phyloP scores from a whole-genome alignment of 202 grass and related monocot species.

The Zoysia matrella region DNA sequence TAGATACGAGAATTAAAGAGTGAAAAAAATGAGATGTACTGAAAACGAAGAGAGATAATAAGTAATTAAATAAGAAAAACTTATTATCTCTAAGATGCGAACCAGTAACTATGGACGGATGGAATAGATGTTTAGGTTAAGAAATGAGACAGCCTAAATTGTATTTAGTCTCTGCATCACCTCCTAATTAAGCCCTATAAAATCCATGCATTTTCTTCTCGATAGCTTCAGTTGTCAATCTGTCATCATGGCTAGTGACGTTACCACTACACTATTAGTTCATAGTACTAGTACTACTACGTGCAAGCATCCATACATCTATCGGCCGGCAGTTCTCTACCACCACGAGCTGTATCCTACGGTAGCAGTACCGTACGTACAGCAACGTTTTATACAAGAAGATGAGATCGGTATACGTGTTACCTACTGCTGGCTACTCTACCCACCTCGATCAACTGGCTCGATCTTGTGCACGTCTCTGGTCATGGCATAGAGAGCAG shows the following conservation, averaged over 20 bases:
- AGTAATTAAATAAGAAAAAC: no score
- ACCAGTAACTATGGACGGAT: no score
- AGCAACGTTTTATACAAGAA: background rate
- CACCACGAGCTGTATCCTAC: background rate
- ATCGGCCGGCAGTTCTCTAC: background rate
- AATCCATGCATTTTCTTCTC: no score
- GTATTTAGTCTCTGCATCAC: background rate
- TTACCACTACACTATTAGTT: background rate
- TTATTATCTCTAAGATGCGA: no score
- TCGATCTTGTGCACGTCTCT: no score
- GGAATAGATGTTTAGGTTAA: background rate
- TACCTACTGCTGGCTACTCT: background rate
- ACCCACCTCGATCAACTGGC: background rate
- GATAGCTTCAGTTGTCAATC: background rate
- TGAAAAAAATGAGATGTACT: no score
- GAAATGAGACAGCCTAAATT: background rate
- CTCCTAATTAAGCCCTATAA: no score
- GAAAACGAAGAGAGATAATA: no score
- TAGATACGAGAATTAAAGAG: no score
- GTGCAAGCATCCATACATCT: slow-evolving; percentile 7
- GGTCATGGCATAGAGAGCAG: background rate
- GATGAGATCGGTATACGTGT: background rate
- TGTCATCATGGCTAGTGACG: background rate
- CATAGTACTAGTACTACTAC: background rate
- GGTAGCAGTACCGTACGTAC: background rate